These are phyloP conservation scores for Acanthamoeba triangularis DNA, from an alignment of 208 protist genomes.

Conservation along the genomic window DNA sequence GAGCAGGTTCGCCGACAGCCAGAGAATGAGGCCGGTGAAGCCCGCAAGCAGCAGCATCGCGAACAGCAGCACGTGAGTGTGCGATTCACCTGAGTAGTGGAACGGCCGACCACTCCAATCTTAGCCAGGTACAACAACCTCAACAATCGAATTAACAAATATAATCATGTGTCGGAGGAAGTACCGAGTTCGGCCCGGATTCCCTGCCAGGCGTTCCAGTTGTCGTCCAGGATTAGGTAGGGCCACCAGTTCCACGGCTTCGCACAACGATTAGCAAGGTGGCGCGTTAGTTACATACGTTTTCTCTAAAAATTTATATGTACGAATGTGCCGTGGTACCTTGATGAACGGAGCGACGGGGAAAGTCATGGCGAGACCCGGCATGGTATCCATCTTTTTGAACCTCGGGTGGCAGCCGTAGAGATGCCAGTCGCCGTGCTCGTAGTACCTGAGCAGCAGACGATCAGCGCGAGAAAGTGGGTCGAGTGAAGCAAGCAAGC, in stretches of 20 bases:
- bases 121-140: too few species aligned
- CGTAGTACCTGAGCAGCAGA: constrained; percentile 33
- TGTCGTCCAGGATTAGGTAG: constrained; percentile 75
- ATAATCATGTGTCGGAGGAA: too few species aligned
- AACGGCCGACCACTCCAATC: too few species aligned
- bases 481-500: too few species aligned
- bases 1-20: constrained; percentile 11
- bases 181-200: constrained; percentile 34
- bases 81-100: neutral
- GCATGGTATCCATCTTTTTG: neutral
- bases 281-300: constrained; percentile 1
- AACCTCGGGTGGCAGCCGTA: constrained; percentile 51
- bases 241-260: constrained; percentile 81
- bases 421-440: constrained; percentile 58
- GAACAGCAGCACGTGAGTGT: neutral
- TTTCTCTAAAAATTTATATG: too few species aligned
- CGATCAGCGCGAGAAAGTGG: too few species aligned
- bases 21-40: neutral
- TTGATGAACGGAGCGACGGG: constrained; percentile 64
- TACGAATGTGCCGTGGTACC: too few species aligned
- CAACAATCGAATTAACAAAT: too few species aligned
- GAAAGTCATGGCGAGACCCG: constrained; percentile 66
- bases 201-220: constrained; percentile 63
- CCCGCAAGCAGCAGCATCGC: neutral
- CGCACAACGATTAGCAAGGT: neutral